phyloP scores from a whole-genome alignment of 305 asterid genomes.

The Fraxinus xanthoxyloides region DNA sequence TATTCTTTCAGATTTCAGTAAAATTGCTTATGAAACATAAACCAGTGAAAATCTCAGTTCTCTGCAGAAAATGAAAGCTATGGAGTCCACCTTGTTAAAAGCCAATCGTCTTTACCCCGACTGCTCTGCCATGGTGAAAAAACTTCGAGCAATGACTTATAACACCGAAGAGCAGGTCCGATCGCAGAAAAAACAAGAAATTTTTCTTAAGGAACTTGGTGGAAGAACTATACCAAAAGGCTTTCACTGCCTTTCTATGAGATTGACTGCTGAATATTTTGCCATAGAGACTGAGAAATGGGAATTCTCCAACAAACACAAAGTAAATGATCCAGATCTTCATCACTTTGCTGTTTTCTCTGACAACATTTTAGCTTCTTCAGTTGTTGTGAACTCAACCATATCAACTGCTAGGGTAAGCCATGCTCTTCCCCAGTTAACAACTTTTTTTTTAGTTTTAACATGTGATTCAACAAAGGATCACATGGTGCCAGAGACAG shows the following conservation, averaged over 20 bases:
- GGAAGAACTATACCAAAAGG: slow-evolving; percentile 92
- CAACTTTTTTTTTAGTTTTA: slow-evolving; percentile 2
- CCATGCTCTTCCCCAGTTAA: slow-evolving; percentile 13
- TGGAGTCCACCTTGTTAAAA: slow-evolving; percentile 70
- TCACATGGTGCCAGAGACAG: not conserved
- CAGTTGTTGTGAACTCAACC: slow-evolving; percentile 88
- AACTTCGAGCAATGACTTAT: slow-evolving; percentile 81
- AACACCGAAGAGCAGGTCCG: slow-evolving; percentile 80
- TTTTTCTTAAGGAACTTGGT: slow-evolving; percentile 69
- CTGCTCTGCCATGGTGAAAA: slow-evolving; percentile 79
- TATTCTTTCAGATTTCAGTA: slow-evolving; percentile 7
- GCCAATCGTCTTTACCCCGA: slow-evolving; percentile 78
- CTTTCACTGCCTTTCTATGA: slow-evolving; percentile 91
- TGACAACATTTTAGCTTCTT: slow-evolving; percentile 85
- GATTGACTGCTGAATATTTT: slow-evolving; percentile 78
- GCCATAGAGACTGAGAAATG: slow-evolving; percentile 53
- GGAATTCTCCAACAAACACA: slow-evolving; percentile 57
- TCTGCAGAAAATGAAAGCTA: slow-evolving; percentile 86
- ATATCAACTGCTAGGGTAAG: slow-evolving; percentile 66
- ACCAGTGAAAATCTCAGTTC: slow-evolving; percentile 53
- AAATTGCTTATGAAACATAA: slow-evolving; percentile 26
- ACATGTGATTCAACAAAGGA: not conserved
- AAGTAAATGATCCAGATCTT: slow-evolving; percentile 54
- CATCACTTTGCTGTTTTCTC: slow-evolving; percentile 85
- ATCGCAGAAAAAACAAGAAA: slow-evolving; percentile 59